Percentiles rank a stretch among this genome's conserved stretches.
phyloP scores from a whole-genome alignment of 495 filamentous ascomycete species.

The Chaetomium cochliodes region DNA sequence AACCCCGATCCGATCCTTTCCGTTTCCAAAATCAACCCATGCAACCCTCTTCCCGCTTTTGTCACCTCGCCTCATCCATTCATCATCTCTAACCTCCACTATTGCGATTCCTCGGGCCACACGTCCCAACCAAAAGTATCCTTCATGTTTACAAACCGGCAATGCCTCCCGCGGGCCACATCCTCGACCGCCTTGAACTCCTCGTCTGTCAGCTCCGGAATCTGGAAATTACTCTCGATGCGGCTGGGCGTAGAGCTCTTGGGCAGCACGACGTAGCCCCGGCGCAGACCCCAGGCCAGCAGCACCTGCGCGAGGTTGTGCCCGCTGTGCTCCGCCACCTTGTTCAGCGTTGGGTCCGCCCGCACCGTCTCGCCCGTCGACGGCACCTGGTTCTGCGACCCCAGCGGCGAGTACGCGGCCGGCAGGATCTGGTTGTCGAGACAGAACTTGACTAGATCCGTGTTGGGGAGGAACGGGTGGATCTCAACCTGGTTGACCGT shows the following conservation, averaged over 20 bases:
- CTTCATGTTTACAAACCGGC: slow-evolving; percentile 80
- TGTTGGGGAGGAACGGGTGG: slow-evolving; percentile 52
- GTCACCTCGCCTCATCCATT: too few species aligned
- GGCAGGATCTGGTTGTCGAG: slow-evolving; percentile 61
- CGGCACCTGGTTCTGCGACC: slow-evolving; percentile 59
- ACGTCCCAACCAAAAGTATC: slow-evolving; percentile 58
- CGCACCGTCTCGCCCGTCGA: slow-evolving; percentile 47
- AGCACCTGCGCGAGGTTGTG: slow-evolving; percentile 50
- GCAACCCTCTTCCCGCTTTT: too few species aligned
- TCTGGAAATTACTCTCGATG: slow-evolving; percentile 55
- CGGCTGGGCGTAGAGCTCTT: slow-evolving; percentile 65
- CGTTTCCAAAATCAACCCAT: too few species aligned
- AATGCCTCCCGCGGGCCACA: slow-evolving; percentile 51
- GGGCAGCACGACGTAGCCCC: slow-evolving; percentile 47
- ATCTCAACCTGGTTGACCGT: slow-evolving; percentile 53
- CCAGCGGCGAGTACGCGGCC: slow-evolving; percentile 64
- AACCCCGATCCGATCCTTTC: too few species aligned
- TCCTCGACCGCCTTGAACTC: slow-evolving; percentile 45
- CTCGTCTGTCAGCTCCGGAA: slow-evolving; percentile 43
- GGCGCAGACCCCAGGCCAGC: slow-evolving; percentile 45
- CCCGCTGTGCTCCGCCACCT: slow-evolving; percentile 42
- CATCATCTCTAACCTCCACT: neutral
- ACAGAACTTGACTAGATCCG: slow-evolving; percentile 56
- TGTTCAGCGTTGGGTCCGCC: slow-evolving; percentile 41
- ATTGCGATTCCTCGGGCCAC: slow-evolving; percentile 46